A percentile compares a stretch with the other conserved stretches of the same genome.
Evolutionary conservation across 257 asterid species (phyloP).

Genomic region (Leptodermis oblonga): DNA sequence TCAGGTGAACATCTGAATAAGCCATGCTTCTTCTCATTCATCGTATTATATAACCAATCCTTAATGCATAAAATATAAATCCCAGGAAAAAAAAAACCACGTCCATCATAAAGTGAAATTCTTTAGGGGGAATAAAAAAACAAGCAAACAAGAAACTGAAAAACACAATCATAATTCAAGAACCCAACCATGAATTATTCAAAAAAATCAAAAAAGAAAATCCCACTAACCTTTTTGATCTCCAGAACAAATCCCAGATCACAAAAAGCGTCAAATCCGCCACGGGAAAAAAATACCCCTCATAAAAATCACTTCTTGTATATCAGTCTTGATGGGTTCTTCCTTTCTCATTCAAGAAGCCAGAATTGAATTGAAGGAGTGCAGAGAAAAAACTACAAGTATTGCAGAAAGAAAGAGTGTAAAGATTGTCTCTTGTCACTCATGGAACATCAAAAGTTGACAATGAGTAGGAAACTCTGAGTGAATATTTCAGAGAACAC

Average conservation of each 20-base stretch:
- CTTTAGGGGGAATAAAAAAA: background rate
- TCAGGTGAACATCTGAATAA: background rate
- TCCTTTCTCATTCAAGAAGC: background rate
- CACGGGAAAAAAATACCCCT: constrained; percentile 13
- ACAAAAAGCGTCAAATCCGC: constrained; percentile 19
- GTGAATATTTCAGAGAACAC: background rate
- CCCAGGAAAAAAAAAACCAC: background rate
- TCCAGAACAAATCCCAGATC: constrained; percentile 24
- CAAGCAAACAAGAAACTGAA: background rate
- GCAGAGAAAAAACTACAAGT: background rate
- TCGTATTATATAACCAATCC: background rate
- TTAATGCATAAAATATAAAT: background rate
- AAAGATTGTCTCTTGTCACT: background rate
- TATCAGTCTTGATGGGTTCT: background rate
- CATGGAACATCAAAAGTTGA: background rate
- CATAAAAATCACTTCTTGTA: background rate
- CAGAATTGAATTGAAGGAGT: background rate
- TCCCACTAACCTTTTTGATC: constrained; percentile 37
- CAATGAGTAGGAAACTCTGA: background rate
- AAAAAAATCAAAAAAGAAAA: background rate
- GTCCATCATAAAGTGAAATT: background rate
- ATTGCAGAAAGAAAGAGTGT: background rate
- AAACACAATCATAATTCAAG: background rate
- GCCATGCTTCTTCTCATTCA: constrained; percentile 2
- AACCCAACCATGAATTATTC: background rate